Evolutionary conservation across 192 early-diverging fungal species (phyloP).

Genomic region (Diversispora eburnea): DNA sequence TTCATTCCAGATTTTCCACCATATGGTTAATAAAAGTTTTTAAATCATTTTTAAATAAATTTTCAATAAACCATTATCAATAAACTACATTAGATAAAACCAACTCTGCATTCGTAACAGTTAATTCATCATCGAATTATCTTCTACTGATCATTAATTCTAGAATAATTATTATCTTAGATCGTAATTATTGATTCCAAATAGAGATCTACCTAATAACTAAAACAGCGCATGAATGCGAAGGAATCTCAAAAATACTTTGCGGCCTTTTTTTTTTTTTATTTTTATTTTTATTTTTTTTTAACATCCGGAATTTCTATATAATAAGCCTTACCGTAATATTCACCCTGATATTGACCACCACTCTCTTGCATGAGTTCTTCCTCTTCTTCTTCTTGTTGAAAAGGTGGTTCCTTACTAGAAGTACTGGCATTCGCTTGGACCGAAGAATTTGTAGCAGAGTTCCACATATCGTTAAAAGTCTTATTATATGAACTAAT

Average conservation of each 20-base stretch:
- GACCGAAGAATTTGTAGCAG: neutral
- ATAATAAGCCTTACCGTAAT: slow-evolving; percentile 10
- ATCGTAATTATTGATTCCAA: too few relatives aligned
- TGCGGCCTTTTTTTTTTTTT: neutral
- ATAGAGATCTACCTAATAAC: too few relatives aligned
- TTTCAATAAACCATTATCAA: too few relatives aligned
- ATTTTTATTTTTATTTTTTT: neutral
- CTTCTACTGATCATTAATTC: too few relatives aligned
- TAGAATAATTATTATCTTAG: too few relatives aligned
- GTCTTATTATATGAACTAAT: neutral
- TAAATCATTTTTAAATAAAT: too few relatives aligned
- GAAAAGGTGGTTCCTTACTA: slow-evolving; percentile 14
- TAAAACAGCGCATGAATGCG: too few relatives aligned
- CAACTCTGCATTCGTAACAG: too few relatives aligned
- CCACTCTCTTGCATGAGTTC: slow-evolving; percentile 20
- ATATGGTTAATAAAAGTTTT: too few relatives aligned
- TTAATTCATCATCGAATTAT: too few relatives aligned
- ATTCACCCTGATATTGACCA: slow-evolving; percentile 14
- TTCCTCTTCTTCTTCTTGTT: slow-evolving; percentile 25
- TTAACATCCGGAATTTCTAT: too few relatives aligned
- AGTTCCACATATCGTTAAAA: slow-evolving; percentile 21
- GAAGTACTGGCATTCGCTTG: neutral
- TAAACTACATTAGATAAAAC: too few relatives aligned
- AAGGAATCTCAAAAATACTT: neutral
- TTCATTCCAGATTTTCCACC: neutral